A percentile compares a stretch with the other conserved stretches of the same genome.
Conservation (phyloP, 2,329 filamentous ascomycete species). For the Bimuria novae-zelandiae region DNA sequence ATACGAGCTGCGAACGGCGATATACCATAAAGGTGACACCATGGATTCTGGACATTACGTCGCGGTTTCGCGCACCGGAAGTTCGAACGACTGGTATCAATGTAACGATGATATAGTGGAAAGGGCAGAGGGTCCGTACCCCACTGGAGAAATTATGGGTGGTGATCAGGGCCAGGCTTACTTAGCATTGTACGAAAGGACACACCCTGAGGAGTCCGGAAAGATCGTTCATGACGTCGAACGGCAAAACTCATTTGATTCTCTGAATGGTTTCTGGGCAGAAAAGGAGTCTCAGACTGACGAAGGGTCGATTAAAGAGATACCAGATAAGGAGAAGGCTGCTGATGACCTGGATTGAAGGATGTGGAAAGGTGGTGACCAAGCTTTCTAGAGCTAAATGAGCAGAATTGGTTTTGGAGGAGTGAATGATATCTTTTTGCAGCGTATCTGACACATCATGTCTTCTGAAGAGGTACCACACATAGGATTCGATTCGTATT, state of each 20-base stretch:
- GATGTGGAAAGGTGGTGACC: no score
- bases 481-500: no score
- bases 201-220: no score
- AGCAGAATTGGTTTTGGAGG: no score
- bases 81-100: neutral
- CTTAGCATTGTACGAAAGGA: neutral
- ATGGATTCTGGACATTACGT: neutral
- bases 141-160: neutral
- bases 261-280: neutral
- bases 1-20: neutral
- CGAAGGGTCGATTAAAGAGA: no score
- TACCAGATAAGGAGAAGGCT: no score
- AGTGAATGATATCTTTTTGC: no score
- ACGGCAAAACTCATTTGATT: neutral
- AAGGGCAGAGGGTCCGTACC: neutral
- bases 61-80: neutral
- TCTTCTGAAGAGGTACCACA: no score
- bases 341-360: no score
- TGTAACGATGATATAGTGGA: neutral
- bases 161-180: neutral
- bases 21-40: neutral
- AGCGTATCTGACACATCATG: no score
- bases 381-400: no score
- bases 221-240: neutral
- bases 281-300: no score